phyloP scores from a whole-genome alignment of 305 asterid genomes.

The Rubia balearica region DNA sequence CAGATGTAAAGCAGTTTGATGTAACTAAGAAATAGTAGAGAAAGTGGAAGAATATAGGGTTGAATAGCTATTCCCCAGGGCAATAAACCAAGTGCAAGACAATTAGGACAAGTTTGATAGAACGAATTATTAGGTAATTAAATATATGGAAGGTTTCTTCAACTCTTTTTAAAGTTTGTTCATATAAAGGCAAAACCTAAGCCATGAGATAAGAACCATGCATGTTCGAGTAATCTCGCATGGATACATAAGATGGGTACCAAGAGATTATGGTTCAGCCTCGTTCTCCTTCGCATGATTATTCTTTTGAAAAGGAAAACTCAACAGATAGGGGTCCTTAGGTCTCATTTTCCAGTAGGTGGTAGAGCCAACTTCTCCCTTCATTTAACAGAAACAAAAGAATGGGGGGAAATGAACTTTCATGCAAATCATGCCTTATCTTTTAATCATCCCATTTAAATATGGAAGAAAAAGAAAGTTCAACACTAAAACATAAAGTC shows the following conservation, averaged over 20 bases:
- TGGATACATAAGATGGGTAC: not conserved
- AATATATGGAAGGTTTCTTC: not conserved
- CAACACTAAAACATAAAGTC: slow-evolving; percentile 4
- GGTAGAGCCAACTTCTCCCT: not conserved
- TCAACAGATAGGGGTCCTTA: not conserved
- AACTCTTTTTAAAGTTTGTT: not conserved
- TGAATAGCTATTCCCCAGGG: not conserved
- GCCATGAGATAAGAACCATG: not conserved
- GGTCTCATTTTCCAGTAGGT: not conserved
- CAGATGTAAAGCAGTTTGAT: too few relatives aligned
- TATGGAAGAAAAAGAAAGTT: not conserved
- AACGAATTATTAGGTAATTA: not conserved
- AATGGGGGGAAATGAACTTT: not conserved
- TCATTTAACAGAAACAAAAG: not conserved
- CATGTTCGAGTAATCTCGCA: not conserved
- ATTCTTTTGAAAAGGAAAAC: not conserved
- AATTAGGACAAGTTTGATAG: not conserved
- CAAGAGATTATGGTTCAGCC: not conserved
- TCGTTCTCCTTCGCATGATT: not conserved
- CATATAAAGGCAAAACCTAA: not conserved
- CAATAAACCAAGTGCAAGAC: not conserved
- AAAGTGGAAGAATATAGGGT: not conserved
- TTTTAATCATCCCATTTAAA: not conserved
- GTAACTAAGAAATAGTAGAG: too few relatives aligned
- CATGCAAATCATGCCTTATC: not conserved